A percentile compares a stretch with the other conserved stretches of the same genome.
Evolutionary conservation across 2,329 filamentous ascomycete genomes (phyloP).

Genomic region (Sporothrix pallida): DNA sequence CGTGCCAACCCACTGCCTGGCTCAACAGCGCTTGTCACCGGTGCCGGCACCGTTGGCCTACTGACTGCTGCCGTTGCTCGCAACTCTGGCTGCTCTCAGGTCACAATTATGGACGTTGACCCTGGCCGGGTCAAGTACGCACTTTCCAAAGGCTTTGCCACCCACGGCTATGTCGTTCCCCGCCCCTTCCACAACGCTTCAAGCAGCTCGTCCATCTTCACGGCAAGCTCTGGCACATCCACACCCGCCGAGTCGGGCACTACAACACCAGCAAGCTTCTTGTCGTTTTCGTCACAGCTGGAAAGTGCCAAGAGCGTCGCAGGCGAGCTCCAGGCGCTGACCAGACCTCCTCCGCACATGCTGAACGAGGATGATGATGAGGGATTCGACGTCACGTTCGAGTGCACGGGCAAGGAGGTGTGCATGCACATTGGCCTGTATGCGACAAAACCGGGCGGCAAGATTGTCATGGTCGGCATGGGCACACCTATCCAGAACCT

Average conservation of each 20-base stretch:
- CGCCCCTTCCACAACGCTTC: conserved; percentile 51
- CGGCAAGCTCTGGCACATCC: conserved; percentile 56
- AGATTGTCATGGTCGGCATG: conserved; percentile 79
- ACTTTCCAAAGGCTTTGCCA: conserved; percentile 63
- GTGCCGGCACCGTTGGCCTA: conserved; percentile 67
- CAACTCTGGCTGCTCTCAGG: conserved; percentile 62
- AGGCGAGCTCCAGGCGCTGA: conserved; percentile 54
- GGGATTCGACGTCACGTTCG: conserved; percentile 73
- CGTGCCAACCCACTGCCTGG: conserved; percentile 58
- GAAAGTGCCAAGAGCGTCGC: conserved; percentile 59
- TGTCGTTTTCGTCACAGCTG: conserved; percentile 56
- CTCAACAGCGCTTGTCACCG: conserved; percentile 66
- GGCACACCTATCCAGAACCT: conserved; percentile 77
- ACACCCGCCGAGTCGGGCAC: conserved; percentile 52
- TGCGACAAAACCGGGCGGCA: conserved; percentile 71
- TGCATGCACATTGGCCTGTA: conserved; percentile 79
- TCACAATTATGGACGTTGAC: conserved; percentile 67
- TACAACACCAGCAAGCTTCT: conserved; percentile 54
- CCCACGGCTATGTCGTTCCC: conserved; percentile 62
- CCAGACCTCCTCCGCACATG: conserved; percentile 43
- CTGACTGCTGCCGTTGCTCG: conserved; percentile 67
- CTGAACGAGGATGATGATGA: conserved; percentile 62
- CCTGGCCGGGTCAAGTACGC: conserved; percentile 65
- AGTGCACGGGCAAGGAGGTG: conserved; percentile 76
- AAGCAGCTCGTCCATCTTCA: conserved; percentile 52